Evolutionary conservation across 169 alveolate species (phyloP).

Genomic region (Miamiensis avidus): DNA sequence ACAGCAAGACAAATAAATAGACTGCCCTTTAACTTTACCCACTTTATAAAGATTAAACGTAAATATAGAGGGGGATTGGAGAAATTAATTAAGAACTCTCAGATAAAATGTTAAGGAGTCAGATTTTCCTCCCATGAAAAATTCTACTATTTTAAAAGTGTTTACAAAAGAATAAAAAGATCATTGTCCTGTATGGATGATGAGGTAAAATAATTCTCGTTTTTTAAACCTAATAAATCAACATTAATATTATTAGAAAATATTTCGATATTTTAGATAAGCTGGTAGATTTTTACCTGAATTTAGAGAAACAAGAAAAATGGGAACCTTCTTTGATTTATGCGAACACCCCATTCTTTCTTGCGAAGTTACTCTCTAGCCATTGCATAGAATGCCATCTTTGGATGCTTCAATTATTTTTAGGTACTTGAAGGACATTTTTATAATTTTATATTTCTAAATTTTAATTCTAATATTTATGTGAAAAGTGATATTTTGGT

Average conservation of each 20-base stretch:
- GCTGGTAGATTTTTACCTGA: constrained; percentile 46
- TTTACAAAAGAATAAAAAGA: constrained; percentile 3
- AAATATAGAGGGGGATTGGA: neutral
- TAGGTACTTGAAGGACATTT: neutral
- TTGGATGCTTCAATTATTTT: constrained; percentile 46
- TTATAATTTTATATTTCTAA: too few relatives aligned
- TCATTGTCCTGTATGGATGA: constrained; percentile 30
- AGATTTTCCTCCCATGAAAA: constrained; percentile 16
- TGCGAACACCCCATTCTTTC: constrained; percentile 41
- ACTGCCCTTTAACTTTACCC: neutral
- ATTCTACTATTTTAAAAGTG: constrained; percentile 11
- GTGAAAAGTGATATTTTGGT: constrained; percentile 28
- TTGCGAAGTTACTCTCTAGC: constrained; percentile 34
- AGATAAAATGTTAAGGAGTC: neutral
- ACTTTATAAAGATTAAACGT: neutral
- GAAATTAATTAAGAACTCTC: neutral
- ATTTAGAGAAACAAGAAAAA: constrained; percentile 23
- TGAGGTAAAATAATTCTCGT: constrained; percentile 9
- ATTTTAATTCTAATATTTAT: too few relatives aligned
- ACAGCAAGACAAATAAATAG: too few relatives aligned
- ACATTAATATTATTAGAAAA: neutral
- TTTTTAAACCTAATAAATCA: neutral
- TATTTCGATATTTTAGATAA: neutral
- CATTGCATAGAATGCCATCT: constrained; percentile 16
- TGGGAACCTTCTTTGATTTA: constrained; percentile 28